These are phyloP conservation scores for Galium porrigens DNA, from an alignment of 305 asterid genomes.

Conservation along the genomic window DNA sequence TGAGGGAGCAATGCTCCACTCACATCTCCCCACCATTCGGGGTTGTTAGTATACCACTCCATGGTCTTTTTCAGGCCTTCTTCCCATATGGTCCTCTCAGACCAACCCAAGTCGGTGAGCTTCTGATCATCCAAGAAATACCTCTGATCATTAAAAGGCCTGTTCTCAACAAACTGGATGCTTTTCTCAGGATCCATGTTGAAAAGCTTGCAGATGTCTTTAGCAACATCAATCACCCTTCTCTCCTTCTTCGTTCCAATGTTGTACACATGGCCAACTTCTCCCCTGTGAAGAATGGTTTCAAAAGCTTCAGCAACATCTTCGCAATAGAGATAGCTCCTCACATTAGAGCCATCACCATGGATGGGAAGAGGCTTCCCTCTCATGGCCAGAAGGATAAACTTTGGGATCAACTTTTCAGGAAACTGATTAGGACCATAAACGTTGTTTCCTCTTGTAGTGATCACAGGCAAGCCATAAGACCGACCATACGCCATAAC, in stretches of 20 bases:
- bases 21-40: constrained; percentile 93
- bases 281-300: constrained; percentile 71
- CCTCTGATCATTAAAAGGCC: constrained; percentile 86
- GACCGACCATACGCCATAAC: constrained; percentile 79
- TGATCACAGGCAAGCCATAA: constrained; percentile 67
- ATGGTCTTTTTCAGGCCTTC: constrained; percentile 75
- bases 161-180: constrained; percentile 67
- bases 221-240: constrained; percentile 75
- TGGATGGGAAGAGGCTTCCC: constrained; percentile 79
- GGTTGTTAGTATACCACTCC: constrained; percentile 66
- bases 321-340: constrained; percentile 83
- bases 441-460: constrained; percentile 75
- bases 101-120: constrained; percentile 68
- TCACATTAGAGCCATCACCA: constrained; percentile 80
- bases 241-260: constrained; percentile 79
- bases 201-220: constrained; percentile 61
- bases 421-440: constrained; percentile 85
- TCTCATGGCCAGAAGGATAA: constrained; percentile 67
- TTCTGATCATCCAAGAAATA: constrained; percentile 82
- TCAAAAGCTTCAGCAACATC: constrained; percentile 95
- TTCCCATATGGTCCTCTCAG: constrained; percentile 67
- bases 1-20: constrained; percentile 91
- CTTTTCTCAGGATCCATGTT: constrained; percentile 55
- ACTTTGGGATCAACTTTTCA: constrained; percentile 82
- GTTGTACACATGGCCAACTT: constrained; percentile 84